phyloP scores from a whole-genome alignment of 805 yeast species.

The Lipomyces kockii region DNA sequence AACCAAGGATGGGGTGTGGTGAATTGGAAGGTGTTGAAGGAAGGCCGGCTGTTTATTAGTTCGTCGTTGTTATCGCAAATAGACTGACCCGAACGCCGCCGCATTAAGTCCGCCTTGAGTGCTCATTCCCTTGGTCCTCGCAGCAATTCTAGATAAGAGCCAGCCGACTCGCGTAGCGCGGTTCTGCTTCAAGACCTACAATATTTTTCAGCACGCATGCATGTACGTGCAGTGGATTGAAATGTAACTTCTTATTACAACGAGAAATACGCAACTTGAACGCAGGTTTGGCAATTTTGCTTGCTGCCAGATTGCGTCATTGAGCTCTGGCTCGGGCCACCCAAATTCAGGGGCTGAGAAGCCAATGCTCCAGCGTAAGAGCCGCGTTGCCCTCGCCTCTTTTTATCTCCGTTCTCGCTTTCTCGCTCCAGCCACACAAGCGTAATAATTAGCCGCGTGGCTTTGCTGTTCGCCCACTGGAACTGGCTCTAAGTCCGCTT shows the following conservation, averaged over 20 bases:
- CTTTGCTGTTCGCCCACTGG: background rate
- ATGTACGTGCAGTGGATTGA: background rate
- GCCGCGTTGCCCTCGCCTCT: background rate
- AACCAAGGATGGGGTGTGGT: background rate
- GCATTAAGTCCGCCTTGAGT: background rate
- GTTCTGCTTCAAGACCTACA: background rate
- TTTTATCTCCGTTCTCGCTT: background rate
- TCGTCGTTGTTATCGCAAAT: background rate
- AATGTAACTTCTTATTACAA: background rate
- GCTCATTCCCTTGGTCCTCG: background rate
- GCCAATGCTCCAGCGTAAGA: too few species aligned
- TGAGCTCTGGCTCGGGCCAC: background rate
- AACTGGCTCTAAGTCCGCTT: background rate
- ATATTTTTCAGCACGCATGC: background rate
- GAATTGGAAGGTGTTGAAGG: background rate
- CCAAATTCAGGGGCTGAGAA: background rate
- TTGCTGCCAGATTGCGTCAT: background rate
- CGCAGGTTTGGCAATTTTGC: background rate
- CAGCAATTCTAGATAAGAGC: background rate
- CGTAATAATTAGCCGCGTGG: background rate
- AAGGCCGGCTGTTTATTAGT: background rate
- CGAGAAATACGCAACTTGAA: background rate
- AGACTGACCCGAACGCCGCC: background rate
- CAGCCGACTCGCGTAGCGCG: background rate
- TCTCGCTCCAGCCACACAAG: background rate